These are phyloP conservation scores for Coemansia sp. DNA, from an alignment of 192 early-diverging fungal genomes.

Conservation along the genomic window DNA sequence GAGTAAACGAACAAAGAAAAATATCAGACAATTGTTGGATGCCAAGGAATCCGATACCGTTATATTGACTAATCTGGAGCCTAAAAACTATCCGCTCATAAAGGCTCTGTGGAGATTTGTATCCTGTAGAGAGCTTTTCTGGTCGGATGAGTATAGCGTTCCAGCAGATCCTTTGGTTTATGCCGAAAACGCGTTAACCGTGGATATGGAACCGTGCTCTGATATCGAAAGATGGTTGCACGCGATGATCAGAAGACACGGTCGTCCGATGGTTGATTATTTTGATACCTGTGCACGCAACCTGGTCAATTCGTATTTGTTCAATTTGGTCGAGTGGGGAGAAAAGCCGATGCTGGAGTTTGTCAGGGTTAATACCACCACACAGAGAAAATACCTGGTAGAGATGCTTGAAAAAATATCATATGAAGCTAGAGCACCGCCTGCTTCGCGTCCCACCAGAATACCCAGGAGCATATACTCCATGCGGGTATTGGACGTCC, in stretches of 20 bases:
- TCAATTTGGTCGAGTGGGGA: no score
- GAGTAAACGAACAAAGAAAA: neutral
- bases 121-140: neutral
- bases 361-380: no score
- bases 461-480: no score
- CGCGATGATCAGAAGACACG: conserved; percentile 1
- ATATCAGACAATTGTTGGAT: neutral
- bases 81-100: neutral
- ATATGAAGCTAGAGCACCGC: no score
- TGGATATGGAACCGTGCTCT: neutral
- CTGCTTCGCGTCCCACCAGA: no score
- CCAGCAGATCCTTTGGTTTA: neutral
- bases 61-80: neutral
- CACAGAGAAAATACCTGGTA: no score
- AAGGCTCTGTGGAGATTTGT: neutral
- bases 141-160: neutral
- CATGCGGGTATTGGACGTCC: no score
- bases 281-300: neutral
- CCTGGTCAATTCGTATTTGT: conserved; percentile 15
- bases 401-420: no score
- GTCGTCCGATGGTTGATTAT: neutral
- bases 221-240: neutral
- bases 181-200: neutral
- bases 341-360: no score
- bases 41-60: neutral